phyloP scores from a whole-genome alignment of 2,329 filamentous ascomycete genomes.

The Magnaporthiopsis incrustans region DNA sequence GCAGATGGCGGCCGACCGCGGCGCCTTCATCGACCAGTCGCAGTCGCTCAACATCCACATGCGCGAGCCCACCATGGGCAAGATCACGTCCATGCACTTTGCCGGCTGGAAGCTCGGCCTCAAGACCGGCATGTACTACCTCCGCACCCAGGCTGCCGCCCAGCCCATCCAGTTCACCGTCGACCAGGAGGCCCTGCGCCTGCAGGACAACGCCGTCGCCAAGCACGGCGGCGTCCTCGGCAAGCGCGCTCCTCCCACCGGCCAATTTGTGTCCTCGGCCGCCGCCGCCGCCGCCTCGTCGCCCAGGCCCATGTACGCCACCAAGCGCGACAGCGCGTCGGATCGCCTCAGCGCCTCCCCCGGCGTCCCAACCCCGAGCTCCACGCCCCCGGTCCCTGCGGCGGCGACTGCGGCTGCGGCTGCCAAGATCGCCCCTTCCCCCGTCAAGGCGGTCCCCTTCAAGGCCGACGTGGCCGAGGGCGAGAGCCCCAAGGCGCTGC shows the following conservation, averaged over 20 bases:
- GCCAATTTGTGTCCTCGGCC: constrained; percentile 49
- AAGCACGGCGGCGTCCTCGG: constrained; percentile 51
- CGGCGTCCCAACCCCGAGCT: constrained; percentile 60
- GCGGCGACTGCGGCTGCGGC: constrained; percentile 24
- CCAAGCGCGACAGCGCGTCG: constrained; percentile 38
- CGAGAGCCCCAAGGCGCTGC: constrained; percentile 70
- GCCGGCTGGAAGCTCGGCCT: constrained; percentile 97
- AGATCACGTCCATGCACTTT: constrained; percentile 99
- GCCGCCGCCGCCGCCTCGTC: constrained; percentile 38
- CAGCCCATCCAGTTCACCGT: constrained; percentile 99
- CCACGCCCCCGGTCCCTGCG: constrained; percentile 51
- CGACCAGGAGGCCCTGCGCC: constrained; percentile 88
- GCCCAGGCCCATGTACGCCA: constrained; percentile 59
- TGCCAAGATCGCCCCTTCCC: constrained; percentile 41
- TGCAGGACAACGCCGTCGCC: constrained; percentile 72
- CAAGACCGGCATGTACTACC: constrained; percentile 99
- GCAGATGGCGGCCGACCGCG: constrained; percentile 96
- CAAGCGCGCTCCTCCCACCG: constrained; percentile 58
- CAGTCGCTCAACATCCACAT: constrained; percentile 99
- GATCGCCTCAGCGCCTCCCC: constrained; percentile 36
- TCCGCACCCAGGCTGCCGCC: constrained; percentile 93
- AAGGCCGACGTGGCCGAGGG: constrained; percentile 71
- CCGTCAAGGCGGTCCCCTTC: constrained; percentile 58
- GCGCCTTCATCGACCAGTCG: constrained; percentile 97
- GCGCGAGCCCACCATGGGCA: constrained; percentile 98